These are phyloP conservation scores for Verticillium zaregamsianum DNA, from an alignment of 2,329 filamentous ascomycete species.

Conservation along the genomic window DNA sequence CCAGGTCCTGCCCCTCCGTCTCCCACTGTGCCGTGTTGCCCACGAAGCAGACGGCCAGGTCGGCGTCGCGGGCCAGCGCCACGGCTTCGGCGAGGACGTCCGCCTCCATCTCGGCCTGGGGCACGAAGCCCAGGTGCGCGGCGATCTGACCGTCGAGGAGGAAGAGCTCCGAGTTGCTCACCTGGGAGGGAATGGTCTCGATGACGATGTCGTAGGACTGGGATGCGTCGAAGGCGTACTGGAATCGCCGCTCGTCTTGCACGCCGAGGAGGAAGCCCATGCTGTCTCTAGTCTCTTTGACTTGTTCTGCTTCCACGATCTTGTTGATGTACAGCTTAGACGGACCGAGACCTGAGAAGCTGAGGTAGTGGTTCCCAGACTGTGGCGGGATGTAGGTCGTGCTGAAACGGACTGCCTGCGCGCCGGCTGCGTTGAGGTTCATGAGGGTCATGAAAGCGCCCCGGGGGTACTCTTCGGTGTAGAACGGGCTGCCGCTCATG, in stretches of 20 bases:
- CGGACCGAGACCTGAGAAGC: slow-evolving; percentile 28
- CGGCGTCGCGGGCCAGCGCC: slow-evolving; percentile 54
- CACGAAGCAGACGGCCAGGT: slow-evolving; percentile 65
- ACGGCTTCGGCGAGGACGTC: slow-evolving; percentile 63
- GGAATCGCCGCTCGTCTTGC: slow-evolving; percentile 57
- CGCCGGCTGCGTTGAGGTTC: slow-evolving; percentile 12
- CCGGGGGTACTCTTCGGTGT: slow-evolving; percentile 9
- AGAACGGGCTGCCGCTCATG: not conserved
- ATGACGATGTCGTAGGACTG: slow-evolving; percentile 54
- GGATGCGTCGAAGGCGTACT: slow-evolving; percentile 51
- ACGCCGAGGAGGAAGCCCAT: slow-evolving; percentile 19
- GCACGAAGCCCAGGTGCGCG: not conserved
- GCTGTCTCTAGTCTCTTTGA: slow-evolving; percentile 21
- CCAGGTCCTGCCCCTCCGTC: slow-evolving; percentile 69
- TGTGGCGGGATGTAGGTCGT: slow-evolving; percentile 8
- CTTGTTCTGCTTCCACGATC: slow-evolving; percentile 23
- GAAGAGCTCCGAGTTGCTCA: not conserved
- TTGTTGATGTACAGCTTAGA: slow-evolving; percentile 26
- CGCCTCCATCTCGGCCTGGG: slow-evolving; percentile 22
- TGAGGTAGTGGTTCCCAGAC: slow-evolving; percentile 21
- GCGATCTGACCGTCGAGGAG: slow-evolving; percentile 46
- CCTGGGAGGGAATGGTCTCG: slow-evolving; percentile 35
- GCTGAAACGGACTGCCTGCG: slow-evolving; percentile 21
- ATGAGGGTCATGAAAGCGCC: slow-evolving; percentile 10
- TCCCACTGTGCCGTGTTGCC: slow-evolving; percentile 73